Evolutionary conservation across 2,329 filamentous ascomycete species (phyloP), one percentile per base, ranked within the genome.

Genomic region (Nemania abortiva): DNA sequence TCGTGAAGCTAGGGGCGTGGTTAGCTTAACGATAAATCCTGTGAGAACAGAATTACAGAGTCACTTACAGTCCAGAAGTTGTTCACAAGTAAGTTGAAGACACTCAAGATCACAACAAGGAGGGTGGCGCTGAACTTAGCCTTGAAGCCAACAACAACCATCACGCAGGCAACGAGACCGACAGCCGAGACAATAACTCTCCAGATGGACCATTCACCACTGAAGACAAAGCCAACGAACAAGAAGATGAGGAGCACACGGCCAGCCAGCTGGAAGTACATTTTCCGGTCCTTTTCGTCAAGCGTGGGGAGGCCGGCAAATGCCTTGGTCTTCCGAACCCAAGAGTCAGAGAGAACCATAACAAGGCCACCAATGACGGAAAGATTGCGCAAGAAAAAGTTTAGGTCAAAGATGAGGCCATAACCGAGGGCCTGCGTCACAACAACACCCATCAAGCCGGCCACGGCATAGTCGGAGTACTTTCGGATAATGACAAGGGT

Each of bases 121-220:
- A 99, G 92, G 63, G 96, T 95, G 50, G 96, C 96, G 82, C 95
- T 98, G 87, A 94, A 97, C 90, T 99, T 99, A 79, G 96, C 95
- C 90, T 99, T 99, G 90, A 99, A 99, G 53, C 96, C 96, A 73
- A 99, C 96, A 62, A 98, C 93, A 70, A 99, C 96, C 96, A 99
- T 99, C 77, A 99, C 88, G 78, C 95, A 98, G 70, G 96, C 95
- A 66, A 98, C 87, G 66, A 97, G 89, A 65, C 96, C 96, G 70
- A 98, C 84, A 72, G 94, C 76, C 73, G 92, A 96, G 74, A 98
- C 95, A 63, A 94, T 77, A 59, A 98, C 88, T 78, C 96, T 90
- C 88, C 94, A 94, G 77, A 98, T 83, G 78, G 90, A 93, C 96
- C 96, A 99, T 77, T 95, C 87, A 74, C 96, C 96, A 66, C 93